These are phyloP conservation scores for Arthrobotrys conoides DNA, from an alignment of 2,329 filamentous ascomycete genomes.

Conservation along the genomic window DNA sequence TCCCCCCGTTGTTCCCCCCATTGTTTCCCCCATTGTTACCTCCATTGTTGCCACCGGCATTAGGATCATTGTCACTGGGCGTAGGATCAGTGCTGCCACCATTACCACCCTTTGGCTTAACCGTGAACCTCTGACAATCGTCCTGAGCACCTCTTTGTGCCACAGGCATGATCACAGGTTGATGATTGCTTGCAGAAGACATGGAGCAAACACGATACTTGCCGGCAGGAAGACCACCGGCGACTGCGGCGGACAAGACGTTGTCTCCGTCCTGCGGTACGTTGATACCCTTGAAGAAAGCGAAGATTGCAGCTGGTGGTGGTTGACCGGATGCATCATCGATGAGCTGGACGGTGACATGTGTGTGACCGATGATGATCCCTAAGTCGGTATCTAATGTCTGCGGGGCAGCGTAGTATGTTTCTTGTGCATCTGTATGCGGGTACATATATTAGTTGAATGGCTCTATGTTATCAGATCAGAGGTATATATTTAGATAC, in stretches of 20 bases:
- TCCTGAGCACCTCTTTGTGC: slow-evolving; percentile 78
- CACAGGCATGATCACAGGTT: slow-evolving; percentile 77
- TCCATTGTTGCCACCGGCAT: slow-evolving; percentile 55
- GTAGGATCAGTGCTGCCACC: not conserved
- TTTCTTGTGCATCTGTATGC: slow-evolving; percentile 69
- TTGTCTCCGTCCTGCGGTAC: slow-evolving; percentile 74
- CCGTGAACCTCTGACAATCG: slow-evolving; percentile 75
- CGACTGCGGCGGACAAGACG: slow-evolving; percentile 71
- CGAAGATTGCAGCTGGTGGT: slow-evolving; percentile 72
- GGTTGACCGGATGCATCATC: slow-evolving; percentile 64
- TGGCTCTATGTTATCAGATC: not conserved
- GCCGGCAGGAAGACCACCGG: slow-evolving; percentile 74
- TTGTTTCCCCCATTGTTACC: slow-evolving; percentile 51
- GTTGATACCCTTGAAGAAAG: slow-evolving; percentile 79
- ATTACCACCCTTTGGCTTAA: slow-evolving; percentile 65
- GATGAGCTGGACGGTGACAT: slow-evolving; percentile 74
- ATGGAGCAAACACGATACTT: slow-evolving; percentile 78
- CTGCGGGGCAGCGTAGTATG: slow-evolving; percentile 76
- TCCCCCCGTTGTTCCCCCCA: slow-evolving; percentile 48
- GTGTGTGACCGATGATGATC: slow-evolving; percentile 74
- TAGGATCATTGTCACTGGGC: slow-evolving; percentile 43
- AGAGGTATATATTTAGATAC: not conserved
- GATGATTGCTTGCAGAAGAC: slow-evolving; percentile 76
- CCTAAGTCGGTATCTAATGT: slow-evolving; percentile 69
- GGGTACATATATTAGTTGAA: slow-evolving; percentile 7